Conservation (phyloP, 768 basidiomycete genomes). For the Rhodotorula diobovata region DNA sequence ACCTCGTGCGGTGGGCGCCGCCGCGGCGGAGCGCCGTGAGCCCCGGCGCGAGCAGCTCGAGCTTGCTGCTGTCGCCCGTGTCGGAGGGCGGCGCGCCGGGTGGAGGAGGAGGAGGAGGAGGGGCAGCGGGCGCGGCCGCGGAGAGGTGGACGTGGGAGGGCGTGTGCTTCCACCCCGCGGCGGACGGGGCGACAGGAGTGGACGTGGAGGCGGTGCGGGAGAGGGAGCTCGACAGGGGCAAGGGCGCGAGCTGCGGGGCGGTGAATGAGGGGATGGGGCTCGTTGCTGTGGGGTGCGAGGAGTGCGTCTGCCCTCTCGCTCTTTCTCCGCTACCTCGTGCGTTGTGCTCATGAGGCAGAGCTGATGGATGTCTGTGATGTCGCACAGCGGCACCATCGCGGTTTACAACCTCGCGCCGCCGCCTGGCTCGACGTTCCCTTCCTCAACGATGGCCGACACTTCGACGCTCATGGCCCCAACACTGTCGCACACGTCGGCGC, state of each 20-base stretch:
- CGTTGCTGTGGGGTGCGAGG: constrained; percentile 34
- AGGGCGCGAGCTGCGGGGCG: constrained; percentile 13
- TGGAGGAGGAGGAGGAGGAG: neutral
- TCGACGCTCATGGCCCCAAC: constrained; percentile 2
- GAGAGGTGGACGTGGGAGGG: constrained; percentile 22
- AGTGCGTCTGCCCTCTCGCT: constrained; percentile 13
- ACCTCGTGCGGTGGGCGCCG: constrained; percentile 35
- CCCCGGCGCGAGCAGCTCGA: neutral
- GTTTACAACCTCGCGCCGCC: constrained; percentile 21
- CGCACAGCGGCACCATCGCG: constrained; percentile 30
- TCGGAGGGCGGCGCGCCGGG: neutral
- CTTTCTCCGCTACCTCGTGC: too few relatives aligned
- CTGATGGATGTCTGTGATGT: too few relatives aligned
- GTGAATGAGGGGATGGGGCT: constrained; percentile 24
- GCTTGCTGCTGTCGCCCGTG: neutral
- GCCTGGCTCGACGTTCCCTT: neutral
- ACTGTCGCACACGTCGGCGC: constrained; percentile 40
- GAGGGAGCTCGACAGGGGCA: constrained; percentile 22
- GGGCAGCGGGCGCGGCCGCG: too few relatives aligned
- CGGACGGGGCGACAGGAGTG: neutral
- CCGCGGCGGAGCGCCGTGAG: neutral
- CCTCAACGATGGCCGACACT: too few relatives aligned
- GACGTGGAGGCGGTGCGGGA: constrained; percentile 12
- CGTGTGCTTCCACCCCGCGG: constrained; percentile 22
- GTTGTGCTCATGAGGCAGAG: rapidly evolving